Evolutionary conservation across 768 basidiomycete species (phyloP).

Genomic region (Trichaptum fuscoviolaceum): DNA sequence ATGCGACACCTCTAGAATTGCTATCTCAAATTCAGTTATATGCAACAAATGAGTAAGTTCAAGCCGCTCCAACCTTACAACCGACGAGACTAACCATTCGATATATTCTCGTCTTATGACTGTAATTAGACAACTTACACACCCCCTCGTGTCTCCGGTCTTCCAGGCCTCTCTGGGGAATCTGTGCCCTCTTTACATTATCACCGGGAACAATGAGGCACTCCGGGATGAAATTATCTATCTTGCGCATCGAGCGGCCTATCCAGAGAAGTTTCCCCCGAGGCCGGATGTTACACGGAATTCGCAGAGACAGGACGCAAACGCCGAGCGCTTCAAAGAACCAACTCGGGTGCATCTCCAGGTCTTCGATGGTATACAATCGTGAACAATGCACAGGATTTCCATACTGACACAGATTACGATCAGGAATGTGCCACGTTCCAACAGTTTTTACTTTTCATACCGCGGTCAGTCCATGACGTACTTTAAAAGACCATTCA

Average conservation of each 20-base stretch:
- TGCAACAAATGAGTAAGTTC: conserved; percentile 60
- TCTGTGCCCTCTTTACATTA: conserved; percentile 78
- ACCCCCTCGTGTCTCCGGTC: conserved; percentile 81
- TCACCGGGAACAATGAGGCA: conserved; percentile 88
- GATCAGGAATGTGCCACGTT: conserved; percentile 68
- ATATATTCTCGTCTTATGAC: not conserved
- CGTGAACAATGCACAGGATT: not conserved
- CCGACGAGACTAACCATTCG: no score
- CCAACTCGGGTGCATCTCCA: conserved; percentile 87
- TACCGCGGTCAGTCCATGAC: conserved; percentile 36
- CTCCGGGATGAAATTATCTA: conserved; percentile 90
- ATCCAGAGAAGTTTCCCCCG: conserved; percentile 64
- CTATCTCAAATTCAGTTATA: conserved; percentile 75
- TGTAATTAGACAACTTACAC: conserved; percentile 32
- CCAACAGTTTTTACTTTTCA: conserved; percentile 69
- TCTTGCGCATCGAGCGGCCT: conserved; percentile 85
- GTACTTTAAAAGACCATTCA: conserved; percentile 1
- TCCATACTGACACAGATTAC: not conserved
- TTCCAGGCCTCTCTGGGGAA: conserved; percentile 78
- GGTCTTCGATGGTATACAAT: conserved; percentile 74
- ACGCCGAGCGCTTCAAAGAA: conserved; percentile 34
- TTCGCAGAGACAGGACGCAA: not conserved
- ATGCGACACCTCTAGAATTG: conserved; percentile 41
- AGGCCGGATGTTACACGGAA: conserved; percentile 34
- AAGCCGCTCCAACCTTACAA: no score